A percentile compares a stretch with the other conserved stretches of the same genome.
These are phyloP conservation scores for Micromonas commoda DNA, from an alignment of 139 green algal genomes.

Conservation along the genomic window DNA sequence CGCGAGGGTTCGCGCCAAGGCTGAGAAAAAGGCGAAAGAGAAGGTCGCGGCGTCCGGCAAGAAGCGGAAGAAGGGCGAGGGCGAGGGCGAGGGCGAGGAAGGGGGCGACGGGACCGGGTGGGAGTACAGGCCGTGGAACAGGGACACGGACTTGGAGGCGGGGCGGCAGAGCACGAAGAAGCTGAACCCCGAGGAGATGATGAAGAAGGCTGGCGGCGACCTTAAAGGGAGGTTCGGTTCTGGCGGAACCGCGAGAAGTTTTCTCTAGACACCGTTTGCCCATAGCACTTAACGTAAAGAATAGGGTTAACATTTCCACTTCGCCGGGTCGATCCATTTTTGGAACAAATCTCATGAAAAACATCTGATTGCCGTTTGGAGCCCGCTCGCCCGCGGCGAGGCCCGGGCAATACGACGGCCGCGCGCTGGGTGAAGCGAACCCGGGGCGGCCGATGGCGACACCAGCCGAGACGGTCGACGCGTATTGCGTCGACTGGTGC, in stretches of 20 bases:
- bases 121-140: conserved; percentile 14
- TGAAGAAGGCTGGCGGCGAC: conserved; percentile 11
- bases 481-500: not conserved
- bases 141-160: conserved; percentile 1
- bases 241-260: no score
- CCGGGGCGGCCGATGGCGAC: no score
- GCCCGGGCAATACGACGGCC: no score
- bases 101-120: not conserved
- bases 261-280: no score
- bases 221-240: not conserved
- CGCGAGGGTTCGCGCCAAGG: not conserved
- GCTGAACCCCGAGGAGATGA: not conserved
- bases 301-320: no score
- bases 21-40: conserved; percentile 3
- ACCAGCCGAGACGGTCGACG: not conserved
- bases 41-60: not conserved
- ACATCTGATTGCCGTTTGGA: no score
- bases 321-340: no score
- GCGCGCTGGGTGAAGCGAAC: no score
- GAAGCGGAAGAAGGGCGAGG: conserved; percentile 7
- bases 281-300: no score
- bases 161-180: not conserved
- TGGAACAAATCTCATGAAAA: no score
- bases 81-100: not conserved
- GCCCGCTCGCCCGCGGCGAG: no score